A percentile compares a stretch with the other conserved stretches of the same genome.
phyloP scores from a whole-genome alignment of 2,329 filamentous ascomycete genomes.

The Pyrenochaeta sp. region DNA sequence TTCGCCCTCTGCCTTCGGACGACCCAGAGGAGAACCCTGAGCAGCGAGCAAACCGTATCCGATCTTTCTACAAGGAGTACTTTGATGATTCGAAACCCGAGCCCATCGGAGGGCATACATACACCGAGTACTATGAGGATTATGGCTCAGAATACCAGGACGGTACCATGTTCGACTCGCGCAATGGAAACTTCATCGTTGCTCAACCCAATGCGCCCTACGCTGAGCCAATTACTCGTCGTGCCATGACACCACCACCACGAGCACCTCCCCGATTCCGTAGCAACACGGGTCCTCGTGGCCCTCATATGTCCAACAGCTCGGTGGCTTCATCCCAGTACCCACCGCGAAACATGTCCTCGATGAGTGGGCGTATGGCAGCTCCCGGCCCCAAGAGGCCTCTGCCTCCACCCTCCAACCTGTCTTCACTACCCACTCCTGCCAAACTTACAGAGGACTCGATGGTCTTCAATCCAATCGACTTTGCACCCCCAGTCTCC shows the following conservation, averaged over 20 bases:
- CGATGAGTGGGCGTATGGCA: slow-evolving; percentile 48
- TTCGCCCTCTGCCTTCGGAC: slow-evolving; percentile 88
- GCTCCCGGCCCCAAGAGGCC: slow-evolving; percentile 59
- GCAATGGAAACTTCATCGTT: slow-evolving; percentile 70
- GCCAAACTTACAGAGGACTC: slow-evolving; percentile 84
- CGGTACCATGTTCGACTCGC: slow-evolving; percentile 63
- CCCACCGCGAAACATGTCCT: slow-evolving; percentile 52
- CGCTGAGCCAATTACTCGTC: slow-evolving; percentile 83
- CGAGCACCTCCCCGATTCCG: slow-evolving; percentile 66
- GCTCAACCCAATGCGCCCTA: slow-evolving; percentile 65
- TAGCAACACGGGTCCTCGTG: slow-evolving; percentile 42
- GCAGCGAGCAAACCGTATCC: slow-evolving; percentile 91
- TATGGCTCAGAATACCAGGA: slow-evolving; percentile 76
- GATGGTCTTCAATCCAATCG: slow-evolving; percentile 72
- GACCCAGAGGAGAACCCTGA: slow-evolving; percentile 91
- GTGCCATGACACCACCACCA: slow-evolving; percentile 95
- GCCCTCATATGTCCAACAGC: slow-evolving; percentile 58
- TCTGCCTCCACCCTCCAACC: slow-evolving; percentile 75
- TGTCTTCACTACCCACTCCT: slow-evolving; percentile 84
- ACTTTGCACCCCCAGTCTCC: slow-evolving; percentile 81
- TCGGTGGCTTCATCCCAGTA: slow-evolving; percentile 58
- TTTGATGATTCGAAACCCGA: slow-evolving; percentile 81
- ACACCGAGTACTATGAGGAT: slow-evolving; percentile 74
- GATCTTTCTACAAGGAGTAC: slow-evolving; percentile 99
- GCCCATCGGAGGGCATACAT: slow-evolving; percentile 39